A percentile compares a stretch with the other conserved stretches of the same genome.
Evolutionary conservation across 2,329 filamentous ascomycete species (phyloP).

Genomic region (Biscogniauxia sp.): DNA sequence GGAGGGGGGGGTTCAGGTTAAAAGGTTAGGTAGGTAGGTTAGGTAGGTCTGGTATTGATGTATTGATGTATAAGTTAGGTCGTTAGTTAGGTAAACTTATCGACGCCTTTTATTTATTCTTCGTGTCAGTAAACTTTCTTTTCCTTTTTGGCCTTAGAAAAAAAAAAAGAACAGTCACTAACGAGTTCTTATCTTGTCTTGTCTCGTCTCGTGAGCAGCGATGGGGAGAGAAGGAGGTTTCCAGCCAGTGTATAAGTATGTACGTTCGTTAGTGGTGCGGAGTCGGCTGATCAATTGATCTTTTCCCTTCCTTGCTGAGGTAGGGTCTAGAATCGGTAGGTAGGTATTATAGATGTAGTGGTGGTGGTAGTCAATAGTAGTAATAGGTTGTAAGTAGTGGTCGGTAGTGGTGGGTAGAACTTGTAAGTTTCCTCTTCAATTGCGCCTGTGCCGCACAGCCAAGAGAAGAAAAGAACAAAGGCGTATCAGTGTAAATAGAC

Average conservation of each 20-base stretch:
- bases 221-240: conserved; percentile 1
- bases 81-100: too few species aligned
- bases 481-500: too few species aligned
- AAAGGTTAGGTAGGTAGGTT: too few species aligned
- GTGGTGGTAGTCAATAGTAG: too few species aligned
- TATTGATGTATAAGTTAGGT: too few species aligned
- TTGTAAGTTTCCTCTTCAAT: too few species aligned
- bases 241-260: conserved; percentile 9
- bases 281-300: conserved; percentile 19
- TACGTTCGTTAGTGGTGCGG: conserved; percentile 12
- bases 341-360: not conserved
- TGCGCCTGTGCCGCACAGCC: too few species aligned
- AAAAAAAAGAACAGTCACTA: not conserved
- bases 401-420: too few species aligned
- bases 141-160: conserved; percentile 7
- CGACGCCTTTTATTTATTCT: not conserved
- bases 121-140: not conserved
- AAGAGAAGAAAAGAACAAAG: too few species aligned
- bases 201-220: not conserved
- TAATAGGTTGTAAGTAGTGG: too few species aligned
- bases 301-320: not conserved
- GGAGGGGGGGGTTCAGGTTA: too few species aligned
- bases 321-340: not conserved
- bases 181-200: not conserved
- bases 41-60: too few species aligned